Percentiles rank a stretch among this genome's conserved stretches.
Conservation (phyloP, 2,329 filamentous ascomycete genomes). For the Aspergillus novofumigatus region DNA sequence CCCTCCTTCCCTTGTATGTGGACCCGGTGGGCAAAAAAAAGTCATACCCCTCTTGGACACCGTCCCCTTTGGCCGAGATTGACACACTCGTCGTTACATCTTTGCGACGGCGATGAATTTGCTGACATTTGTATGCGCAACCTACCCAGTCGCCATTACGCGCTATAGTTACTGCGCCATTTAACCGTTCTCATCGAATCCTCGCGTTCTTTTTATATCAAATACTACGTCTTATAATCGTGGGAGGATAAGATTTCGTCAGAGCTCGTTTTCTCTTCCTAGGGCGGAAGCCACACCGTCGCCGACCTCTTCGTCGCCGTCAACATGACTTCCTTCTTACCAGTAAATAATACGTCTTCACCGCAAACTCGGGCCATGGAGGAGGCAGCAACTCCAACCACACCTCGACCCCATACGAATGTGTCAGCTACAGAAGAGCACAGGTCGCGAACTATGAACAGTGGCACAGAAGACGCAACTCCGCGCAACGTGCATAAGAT, state of each 20-base stretch:
- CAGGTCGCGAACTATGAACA: constrained; percentile 11
- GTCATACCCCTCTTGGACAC: neutral
- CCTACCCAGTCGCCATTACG: constrained; percentile 14
- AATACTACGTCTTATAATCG: neutral
- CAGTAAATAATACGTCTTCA: constrained; percentile 56
- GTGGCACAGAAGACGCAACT: constrained; percentile 35
- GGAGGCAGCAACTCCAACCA: constrained; percentile 55
- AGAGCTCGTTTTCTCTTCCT: constrained; percentile 14
- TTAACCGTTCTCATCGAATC: constrained; percentile 1
- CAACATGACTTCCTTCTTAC: constrained; percentile 57
- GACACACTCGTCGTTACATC: neutral
- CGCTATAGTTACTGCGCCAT: constrained; percentile 14
- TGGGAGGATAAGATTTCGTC: constrained; percentile 13
- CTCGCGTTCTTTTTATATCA: neutral
- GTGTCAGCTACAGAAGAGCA: constrained; percentile 33
- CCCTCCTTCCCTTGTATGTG: constrained; percentile 11
- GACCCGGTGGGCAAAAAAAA: neutral
- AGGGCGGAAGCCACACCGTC: constrained; percentile 18
- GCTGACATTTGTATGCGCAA: constrained; percentile 19
- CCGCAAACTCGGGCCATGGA: constrained; percentile 43
- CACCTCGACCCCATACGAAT: constrained; percentile 46
- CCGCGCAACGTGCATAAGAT: constrained; percentile 38
- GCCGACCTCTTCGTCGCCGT: constrained; percentile 22
- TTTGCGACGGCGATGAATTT: constrained; percentile 8
- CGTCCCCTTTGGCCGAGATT: neutral